Percentiles rank a stretch among this genome's conserved stretches.
These are phyloP conservation scores for Leishmania major DNA, from an alignment of 208 protist species.

Conservation along the genomic window DNA sequence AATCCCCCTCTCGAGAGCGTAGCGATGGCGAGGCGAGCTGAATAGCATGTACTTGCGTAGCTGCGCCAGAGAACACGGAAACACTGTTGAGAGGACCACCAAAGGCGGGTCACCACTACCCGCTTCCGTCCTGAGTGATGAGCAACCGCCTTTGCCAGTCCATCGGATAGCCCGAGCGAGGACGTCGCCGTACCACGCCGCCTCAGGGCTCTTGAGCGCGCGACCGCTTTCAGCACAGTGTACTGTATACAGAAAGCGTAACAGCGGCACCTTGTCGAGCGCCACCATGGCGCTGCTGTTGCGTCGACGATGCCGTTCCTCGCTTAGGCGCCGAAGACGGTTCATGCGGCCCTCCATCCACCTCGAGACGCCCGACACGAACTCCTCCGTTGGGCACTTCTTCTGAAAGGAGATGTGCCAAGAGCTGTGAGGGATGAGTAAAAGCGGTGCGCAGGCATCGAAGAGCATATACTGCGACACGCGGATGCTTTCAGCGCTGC, in stretches of 20 bases:
- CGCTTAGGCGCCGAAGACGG: constrained; percentile 9
- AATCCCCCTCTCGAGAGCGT: constrained; percentile 12
- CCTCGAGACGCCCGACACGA: background rate
- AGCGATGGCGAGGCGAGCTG: constrained; percentile 16
- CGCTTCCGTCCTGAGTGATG: background rate
- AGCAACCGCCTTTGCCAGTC: background rate
- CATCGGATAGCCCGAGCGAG: constrained; percentile 1
- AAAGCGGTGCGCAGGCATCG: background rate
- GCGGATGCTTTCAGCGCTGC: constrained; percentile 19
- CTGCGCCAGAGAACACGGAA: constrained; percentile 30
- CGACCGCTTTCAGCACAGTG: constrained; percentile 13
- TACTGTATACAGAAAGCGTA: constrained; percentile 17
- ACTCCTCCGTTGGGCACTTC: background rate
- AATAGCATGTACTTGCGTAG: constrained; percentile 19
- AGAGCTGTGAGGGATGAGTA: background rate
- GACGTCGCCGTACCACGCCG: constrained; percentile 15
- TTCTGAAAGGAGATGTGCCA: constrained; percentile 8
- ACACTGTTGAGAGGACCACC: constrained; percentile 15
- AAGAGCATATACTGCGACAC: constrained; percentile 40
- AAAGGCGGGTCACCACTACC: background rate
- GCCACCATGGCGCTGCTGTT: background rate
- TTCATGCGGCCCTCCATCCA: constrained; percentile 27
- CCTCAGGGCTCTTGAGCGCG: constrained; percentile 6
- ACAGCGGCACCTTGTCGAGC: constrained; percentile 27
- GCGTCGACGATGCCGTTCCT: constrained; percentile 11